Base-by-base conservation (phyloP, 2,329 filamentous ascomycete genomes). In the Neofusicoccum parvum region DNA sequence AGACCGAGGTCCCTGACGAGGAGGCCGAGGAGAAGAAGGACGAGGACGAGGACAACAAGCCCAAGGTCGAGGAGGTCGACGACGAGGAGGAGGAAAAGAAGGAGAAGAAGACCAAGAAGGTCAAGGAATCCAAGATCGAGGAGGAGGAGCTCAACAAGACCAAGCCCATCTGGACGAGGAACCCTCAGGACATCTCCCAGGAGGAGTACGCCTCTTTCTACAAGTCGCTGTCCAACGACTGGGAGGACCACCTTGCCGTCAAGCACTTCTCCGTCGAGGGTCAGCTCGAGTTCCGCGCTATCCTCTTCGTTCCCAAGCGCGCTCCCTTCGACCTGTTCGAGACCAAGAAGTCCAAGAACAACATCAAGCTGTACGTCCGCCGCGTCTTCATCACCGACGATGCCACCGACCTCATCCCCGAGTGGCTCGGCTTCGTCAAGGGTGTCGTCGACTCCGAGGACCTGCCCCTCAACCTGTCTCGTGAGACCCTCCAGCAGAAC, bases 301-400 rank as follows among this genome's bases (percentile, higher is more conserved):
- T 99, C 83, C 93, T 99, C 80, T 99, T 96, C 87, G 94, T 99
- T 65, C 95, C 95, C 80, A 98, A 99, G 92, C 94, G 95, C 77
- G 95, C 95, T 82, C 95, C 95, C 76, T 99, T 99, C 82, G 95
- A 99, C 79, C 92, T 99, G 69, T 99, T 99, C 82, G 95, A 99
- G 91, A 97, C 94, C 80, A 99, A 99, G 92, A 97, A 97, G 91
- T 97, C 94, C 80, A 99, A 99, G 93, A 99, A 98, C 92, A 99
- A 99, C 91, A 98, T 99, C 89, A 99, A 99, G 91, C 90, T 99
- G 76, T 99, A 99, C 85, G 95, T 99, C 78, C 94, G 95, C 82
- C 95, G 95, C 81, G 95, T 99, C 83, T 99, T 99, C 91, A 99
- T 99, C 87, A 99, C 95, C 68, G 95, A 99, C 74, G 95, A 99